A percentile compares a stretch with the other conserved stretches of the same genome.
phyloP scores from a whole-genome alignment of 352 stramenopile genomes.

The Phytophthora pseudosyringae region DNA sequence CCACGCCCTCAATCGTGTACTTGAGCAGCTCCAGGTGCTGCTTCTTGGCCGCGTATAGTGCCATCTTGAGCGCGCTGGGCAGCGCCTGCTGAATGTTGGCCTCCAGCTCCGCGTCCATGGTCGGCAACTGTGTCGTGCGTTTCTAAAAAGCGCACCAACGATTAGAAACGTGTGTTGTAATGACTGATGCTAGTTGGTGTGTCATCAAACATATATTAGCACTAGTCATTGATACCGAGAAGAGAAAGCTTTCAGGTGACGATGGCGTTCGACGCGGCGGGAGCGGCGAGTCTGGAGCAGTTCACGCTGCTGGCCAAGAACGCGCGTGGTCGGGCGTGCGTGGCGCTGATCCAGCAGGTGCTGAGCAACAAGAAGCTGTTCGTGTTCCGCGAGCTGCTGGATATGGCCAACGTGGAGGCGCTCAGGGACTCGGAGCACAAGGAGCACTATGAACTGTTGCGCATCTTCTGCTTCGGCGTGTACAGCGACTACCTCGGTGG shows the following conservation, averaged over 20 bases:
- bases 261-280: slow-evolving; percentile 76
- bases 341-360: slow-evolving; percentile 93
- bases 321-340: slow-evolving; percentile 87
- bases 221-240: slow-evolving; percentile 5
- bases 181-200: slow-evolving; percentile 4
- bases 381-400: slow-evolving; percentile 93
- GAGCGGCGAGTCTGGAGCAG: slow-evolving; percentile 88
- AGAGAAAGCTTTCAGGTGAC: not conserved
- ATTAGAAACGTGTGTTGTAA: slow-evolving; percentile 7
- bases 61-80: slow-evolving; percentile 78
- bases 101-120: slow-evolving; percentile 68
- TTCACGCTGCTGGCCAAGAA: slow-evolving; percentile 94
- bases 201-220: not conserved
- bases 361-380: slow-evolving; percentile 93
- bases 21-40: slow-evolving; percentile 80
- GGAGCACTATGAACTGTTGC: slow-evolving; percentile 80
- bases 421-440: slow-evolving; percentile 80
- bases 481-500: slow-evolving; percentile 87
- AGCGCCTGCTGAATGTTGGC: slow-evolving; percentile 64
- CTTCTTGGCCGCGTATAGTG: slow-evolving; percentile 76
- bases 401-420: slow-evolving; percentile 91
- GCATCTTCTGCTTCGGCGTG: slow-evolving; percentile 92
- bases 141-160: slow-evolving; percentile 31
- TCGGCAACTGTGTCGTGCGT: not conserved
- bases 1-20: slow-evolving; percentile 70